Base-by-base conservation (phyloP, 2,329 filamentous ascomycete genomes). In the Trichoderma hamatum region DNA sequence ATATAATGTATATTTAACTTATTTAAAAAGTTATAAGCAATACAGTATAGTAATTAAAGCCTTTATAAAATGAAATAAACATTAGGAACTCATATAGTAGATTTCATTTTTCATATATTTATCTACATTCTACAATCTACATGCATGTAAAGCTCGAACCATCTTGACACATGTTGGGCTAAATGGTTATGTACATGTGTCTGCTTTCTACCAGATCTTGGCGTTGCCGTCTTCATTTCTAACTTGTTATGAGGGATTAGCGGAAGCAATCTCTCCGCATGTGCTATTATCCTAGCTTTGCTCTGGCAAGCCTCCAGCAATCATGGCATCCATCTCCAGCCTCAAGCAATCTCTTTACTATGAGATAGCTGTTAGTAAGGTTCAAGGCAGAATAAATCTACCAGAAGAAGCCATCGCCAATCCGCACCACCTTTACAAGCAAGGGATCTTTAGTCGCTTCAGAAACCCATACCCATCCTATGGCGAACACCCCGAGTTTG, bases 381-480 rank as follows among this genome's bases (percentile, higher is more conserved):
- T 80, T 21, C 72, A 77, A 6, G 77, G 76, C 49, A 74, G 79
- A 24, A 74, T 75, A 43, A 73, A 77, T 51, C 74, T 80, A 28
- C 81, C 83, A 11, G 79, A 82, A 2, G 81, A 83, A 34, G 83
- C 82, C 30, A 72, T 76, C 19, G 72, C 77, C 24, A 83, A 83
- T 68, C 78, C 83, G 24, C 85, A 88, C 72, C 84, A 88, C 70
- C 75, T 86, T 60, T 77, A 82, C 69, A 78, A 76, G 61, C 34
- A 30, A 36, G 84, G 84, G 49, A 73, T 70, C 26, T 71, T 81
- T 21, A 74, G 80, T 56, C 80, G 80, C 70, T 88, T 87, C 75
- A 78, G 78, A 68, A 88, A 88, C 70, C 82, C 83, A 0, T 81
- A 87, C 62, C 81, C 83, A 19, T 87, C 85, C 0, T 84, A 76